A percentile compares a stretch with the other conserved stretches of the same genome.
phyloP scores from a whole-genome alignment of 2,329 filamentous ascomycete genomes.

The Colletotrichum truncatum region DNA sequence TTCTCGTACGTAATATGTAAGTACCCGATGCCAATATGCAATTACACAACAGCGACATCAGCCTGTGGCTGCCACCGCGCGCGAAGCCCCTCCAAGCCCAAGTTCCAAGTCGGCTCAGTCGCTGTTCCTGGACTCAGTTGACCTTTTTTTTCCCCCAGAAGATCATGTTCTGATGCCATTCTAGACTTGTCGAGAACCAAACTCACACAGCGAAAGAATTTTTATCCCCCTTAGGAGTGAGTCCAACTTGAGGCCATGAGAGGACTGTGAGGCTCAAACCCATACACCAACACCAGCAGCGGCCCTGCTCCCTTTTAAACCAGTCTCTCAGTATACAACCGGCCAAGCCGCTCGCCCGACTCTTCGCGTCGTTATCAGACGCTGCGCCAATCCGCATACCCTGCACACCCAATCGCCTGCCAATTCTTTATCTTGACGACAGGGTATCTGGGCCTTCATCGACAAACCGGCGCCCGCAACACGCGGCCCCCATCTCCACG shows the following conservation, averaged over 20 bases:
- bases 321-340: neutral
- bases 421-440: constrained; percentile 25
- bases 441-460: constrained; percentile 7
- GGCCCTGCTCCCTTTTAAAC: neutral
- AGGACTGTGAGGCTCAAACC: neutral
- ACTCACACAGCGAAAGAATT: too few species aligned
- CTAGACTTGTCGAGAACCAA: neutral
- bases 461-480: constrained; percentile 9
- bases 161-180: neutral
- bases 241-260: neutral
- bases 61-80: neutral
- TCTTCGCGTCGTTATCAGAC: constrained; percentile 16
- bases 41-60: neutral
- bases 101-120: neutral
- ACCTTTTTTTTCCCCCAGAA: neutral
- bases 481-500: neutral
- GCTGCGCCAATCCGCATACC: constrained; percentile 11
- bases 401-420: constrained; percentile 14
- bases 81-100: neutral
- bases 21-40: neutral
- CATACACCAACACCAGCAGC: neutral
- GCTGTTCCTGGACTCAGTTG: neutral
- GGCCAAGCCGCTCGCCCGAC: constrained; percentile 2
- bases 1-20: constrained; percentile 1
- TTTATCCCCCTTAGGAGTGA: too few species aligned